Evolutionary conservation across 352 stramenopile species (phyloP).

Genomic region (Globisporangium paddicum): DNA sequence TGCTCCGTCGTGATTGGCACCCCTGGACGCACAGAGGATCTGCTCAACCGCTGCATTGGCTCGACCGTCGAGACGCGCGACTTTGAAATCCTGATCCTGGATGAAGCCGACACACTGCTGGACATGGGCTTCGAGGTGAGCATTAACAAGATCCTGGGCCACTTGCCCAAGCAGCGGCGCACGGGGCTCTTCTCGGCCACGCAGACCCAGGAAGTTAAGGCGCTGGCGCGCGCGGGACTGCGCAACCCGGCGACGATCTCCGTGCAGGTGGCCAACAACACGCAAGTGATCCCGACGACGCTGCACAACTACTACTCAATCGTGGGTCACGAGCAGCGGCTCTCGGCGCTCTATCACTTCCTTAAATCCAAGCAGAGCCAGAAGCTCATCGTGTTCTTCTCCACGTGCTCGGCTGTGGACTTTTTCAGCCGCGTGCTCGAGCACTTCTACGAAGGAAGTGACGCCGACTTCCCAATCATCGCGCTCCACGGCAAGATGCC

Average conservation of each 20-base stretch:
- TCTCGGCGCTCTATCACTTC: constrained; percentile 92
- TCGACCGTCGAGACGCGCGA: constrained; percentile 85
- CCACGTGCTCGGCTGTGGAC: constrained; percentile 98
- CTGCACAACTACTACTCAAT: constrained; percentile 95
- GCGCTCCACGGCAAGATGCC: constrained; percentile 94
- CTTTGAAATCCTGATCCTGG: constrained; percentile 97
- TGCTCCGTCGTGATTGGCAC: constrained; percentile 80
- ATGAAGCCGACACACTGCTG: constrained; percentile 99
- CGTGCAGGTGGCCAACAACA: constrained; percentile 91
- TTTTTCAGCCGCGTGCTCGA: constrained; percentile 94
- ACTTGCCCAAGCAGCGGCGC: constrained; percentile 96
- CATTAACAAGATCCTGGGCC: constrained; percentile 93
- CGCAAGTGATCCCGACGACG: constrained; percentile 72
- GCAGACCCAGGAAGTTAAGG: constrained; percentile 94
- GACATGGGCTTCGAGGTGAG: constrained; percentile 97
- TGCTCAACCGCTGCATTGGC: constrained; percentile 80
- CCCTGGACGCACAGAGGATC: constrained; percentile 81
- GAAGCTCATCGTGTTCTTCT: constrained; percentile 99
- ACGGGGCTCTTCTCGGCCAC: constrained; percentile 92
- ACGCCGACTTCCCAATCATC: constrained; percentile 44
- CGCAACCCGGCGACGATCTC: constrained; percentile 98
- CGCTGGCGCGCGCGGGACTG: constrained; percentile 94
- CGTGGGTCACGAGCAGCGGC: constrained; percentile 91
- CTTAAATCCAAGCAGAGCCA: constrained; percentile 79
- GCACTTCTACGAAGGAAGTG: constrained; percentile 45